Base-by-base conservation (phyloP, 208 protist genomes). In the Crithidia brevicula region DNA sequence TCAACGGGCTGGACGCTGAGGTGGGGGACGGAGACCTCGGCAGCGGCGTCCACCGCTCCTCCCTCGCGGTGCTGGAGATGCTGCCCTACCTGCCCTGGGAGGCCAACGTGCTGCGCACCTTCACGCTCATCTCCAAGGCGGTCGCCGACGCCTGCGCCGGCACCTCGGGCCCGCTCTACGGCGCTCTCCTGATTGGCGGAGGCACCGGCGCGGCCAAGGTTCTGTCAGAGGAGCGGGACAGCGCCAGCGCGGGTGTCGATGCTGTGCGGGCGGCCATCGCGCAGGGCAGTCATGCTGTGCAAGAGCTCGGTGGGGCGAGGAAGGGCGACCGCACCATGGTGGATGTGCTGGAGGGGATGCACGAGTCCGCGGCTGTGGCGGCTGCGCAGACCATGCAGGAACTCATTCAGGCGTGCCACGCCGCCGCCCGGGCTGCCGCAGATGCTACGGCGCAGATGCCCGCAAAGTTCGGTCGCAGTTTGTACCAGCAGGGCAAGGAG, bases 291-390 rank as follows among this genome's bases (percentile, higher is more conserved):
- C 73, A 60, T 18, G 72, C 62, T 1, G 80, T 91, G 23, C 74
- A 88, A 62, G 62, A 79, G 34, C 63, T 91, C 27, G 82, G 82
- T 7, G 74, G 82, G 1, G 82, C 85, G 2, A 59, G 54, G 15
- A 70, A 65, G 42, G 85, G 85, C 2, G 85, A 91, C 27, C 82
- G 85, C 1, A 91, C 85, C 7, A 91, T 91, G 85, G 82, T 91
- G 18, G 85, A 91, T 25, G 85, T 85, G 6, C 63, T 91, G 23
- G 79, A 88, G 54, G 81, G 53, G 9, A 33, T 91, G 40, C 63
- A 59, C 22, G 49, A 51, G 53, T 47, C 36, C n/a, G 40, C 75
- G 4, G 60, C 22, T 38, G 85, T 88, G 31, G 46, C 46, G 31
- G 15, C 49, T 34, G 82, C 85, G 5, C 50, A 43, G 31, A 82